phyloP scores from a whole-genome alignment of 164 flowering plant species.

The Santalum album region DNA sequence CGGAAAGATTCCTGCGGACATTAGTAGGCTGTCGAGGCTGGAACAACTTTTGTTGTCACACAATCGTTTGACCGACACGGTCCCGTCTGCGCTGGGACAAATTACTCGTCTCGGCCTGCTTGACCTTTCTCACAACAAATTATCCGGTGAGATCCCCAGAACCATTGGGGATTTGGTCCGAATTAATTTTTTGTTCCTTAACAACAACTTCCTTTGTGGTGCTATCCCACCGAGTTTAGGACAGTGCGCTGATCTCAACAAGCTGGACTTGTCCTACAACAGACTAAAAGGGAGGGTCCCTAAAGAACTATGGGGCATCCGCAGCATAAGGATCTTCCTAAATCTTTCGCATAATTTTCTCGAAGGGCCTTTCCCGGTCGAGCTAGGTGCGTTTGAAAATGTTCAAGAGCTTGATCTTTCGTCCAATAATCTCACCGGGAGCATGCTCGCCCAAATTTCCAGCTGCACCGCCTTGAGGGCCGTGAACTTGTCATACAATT shows the following conservation, averaged over 20 bases:
- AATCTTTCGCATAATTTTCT: slow-evolving; percentile 51
- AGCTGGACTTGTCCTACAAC: slow-evolving; percentile 53
- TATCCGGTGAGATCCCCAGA: slow-evolving; percentile 38
- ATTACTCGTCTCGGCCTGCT: slow-evolving; percentile 29
- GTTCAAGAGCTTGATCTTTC: slow-evolving; percentile 48
- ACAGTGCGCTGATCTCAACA: slow-evolving; percentile 26
- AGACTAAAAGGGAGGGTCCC: slow-evolving; percentile 42
- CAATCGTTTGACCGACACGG: slow-evolving; percentile 26
- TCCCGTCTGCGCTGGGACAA: slow-evolving; percentile 31
- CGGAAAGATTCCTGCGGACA: slow-evolving; percentile 23
- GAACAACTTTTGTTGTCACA: slow-evolving; percentile 38
- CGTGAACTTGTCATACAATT: slow-evolving; percentile 41
- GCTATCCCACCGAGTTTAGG: slow-evolving; percentile 38
- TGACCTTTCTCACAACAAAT: slow-evolving; percentile 41
- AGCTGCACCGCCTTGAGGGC: slow-evolving; percentile 28
- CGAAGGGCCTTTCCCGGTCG: slow-evolving; percentile 42
- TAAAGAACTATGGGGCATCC: slow-evolving; percentile 22
- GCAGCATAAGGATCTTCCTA: slow-evolving; percentile 30
- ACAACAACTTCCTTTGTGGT: slow-evolving; percentile 46
- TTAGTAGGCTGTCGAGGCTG: slow-evolving; percentile 17
- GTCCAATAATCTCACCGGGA: slow-evolving; percentile 39
- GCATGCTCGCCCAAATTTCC: slow-evolving; percentile 30
- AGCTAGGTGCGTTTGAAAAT: slow-evolving; percentile 36
- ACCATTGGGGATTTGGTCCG: slow-evolving; percentile 30
- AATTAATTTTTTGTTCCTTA: slow-evolving; percentile 30